A percentile compares a stretch with the other conserved stretches of the same genome.
Evolutionary conservation across 2,329 filamentous ascomycete species (phyloP).

Genomic region (Cucurbitaria berberidis): DNA sequence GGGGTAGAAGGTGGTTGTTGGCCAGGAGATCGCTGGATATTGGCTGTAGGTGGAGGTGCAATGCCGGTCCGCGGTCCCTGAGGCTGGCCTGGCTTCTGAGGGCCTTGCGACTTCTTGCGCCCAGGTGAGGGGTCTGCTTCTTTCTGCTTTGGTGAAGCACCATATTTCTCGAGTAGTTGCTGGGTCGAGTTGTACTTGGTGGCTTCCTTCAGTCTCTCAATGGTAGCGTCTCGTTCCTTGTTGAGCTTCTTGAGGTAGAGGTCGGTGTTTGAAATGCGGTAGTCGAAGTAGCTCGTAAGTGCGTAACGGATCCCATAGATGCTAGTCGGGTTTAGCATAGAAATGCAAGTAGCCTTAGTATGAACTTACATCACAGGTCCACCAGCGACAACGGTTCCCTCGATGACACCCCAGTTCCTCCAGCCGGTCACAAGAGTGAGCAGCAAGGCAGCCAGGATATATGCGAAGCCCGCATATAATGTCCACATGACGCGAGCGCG

Average conservation of each 20-base stretch:
- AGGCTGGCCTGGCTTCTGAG: slow-evolving; percentile 34
- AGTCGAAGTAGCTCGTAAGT: slow-evolving; percentile 77
- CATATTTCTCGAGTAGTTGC: slow-evolving; percentile 93
- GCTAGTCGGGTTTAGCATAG: slow-evolving; percentile 54
- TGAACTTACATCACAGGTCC: slow-evolving; percentile 74
- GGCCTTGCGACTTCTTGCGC: slow-evolving; percentile 40
- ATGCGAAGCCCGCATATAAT: slow-evolving; percentile 87
- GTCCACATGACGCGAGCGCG: slow-evolving; percentile 86
- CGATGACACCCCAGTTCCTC: slow-evolving; percentile 74
- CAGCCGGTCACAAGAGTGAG: slow-evolving; percentile 84
- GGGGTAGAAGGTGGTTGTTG: slow-evolving; percentile 39
- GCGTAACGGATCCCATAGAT: slow-evolving; percentile 76
- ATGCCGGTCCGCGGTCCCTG: slow-evolving; percentile 58
- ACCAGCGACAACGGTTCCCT: slow-evolving; percentile 79
- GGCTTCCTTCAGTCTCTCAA: slow-evolving; percentile 91
- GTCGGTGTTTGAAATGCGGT: slow-evolving; percentile 74
- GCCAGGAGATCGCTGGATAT: slow-evolving; percentile 57
- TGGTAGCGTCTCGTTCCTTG: slow-evolving; percentile 81
- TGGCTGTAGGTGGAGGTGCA: slow-evolving; percentile 68
- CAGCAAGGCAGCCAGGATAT: slow-evolving; percentile 84
- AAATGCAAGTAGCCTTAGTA: not conserved
- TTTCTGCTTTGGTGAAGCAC: slow-evolving; percentile 59
- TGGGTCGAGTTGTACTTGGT: slow-evolving; percentile 97
- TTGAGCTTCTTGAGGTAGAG: slow-evolving; percentile 75
- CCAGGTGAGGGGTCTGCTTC: slow-evolving; percentile 47